phyloP scores from a whole-genome alignment of 257 asterid genomes.

The Ajuga chamaepitys region DNA sequence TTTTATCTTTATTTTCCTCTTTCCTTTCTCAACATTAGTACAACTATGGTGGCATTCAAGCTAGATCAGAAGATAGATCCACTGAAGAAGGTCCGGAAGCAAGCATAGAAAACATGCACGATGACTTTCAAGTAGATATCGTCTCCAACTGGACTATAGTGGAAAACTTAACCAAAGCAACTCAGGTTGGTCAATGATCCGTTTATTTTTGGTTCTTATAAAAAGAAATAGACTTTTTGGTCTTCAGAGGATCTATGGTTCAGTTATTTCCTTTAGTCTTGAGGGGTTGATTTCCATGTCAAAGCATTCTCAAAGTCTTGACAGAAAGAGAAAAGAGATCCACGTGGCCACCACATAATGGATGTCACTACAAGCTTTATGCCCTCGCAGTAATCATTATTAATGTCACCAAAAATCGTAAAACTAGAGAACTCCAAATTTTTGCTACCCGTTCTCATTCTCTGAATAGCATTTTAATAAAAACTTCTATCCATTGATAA shows the following conservation, averaged over 20 bases:
- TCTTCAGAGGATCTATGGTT: slow-evolving; percentile 1
- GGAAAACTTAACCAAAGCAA: slow-evolving; percentile 61
- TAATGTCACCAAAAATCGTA: not conserved
- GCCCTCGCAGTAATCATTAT: not conserved
- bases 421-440: not conserved
- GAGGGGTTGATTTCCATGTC: slow-evolving; percentile 11
- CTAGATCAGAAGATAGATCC: slow-evolving; percentile 42
- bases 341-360: slow-evolving; percentile 9
- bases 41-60: slow-evolving; percentile 95
- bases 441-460: not conserved
- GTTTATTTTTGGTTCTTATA: too few relatives aligned
- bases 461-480: not conserved
- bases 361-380: not conserved
- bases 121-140: slow-evolving; percentile 60
- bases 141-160: slow-evolving; percentile 85
- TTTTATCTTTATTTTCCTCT: not conserved
- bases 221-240: not conserved
- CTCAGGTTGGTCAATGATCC: slow-evolving; percentile 52
- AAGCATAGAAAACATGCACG: slow-evolving; percentile 26
- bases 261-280: slow-evolving; percentile 4
- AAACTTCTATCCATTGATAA: not conserved
- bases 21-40: slow-evolving; percentile 37
- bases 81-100: slow-evolving; percentile 39
- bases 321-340: not conserved
- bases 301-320: not conserved